phyloP scores from a whole-genome alignment of 2,329 filamentous ascomycete genomes.

The Bipolaris gigantea region DNA sequence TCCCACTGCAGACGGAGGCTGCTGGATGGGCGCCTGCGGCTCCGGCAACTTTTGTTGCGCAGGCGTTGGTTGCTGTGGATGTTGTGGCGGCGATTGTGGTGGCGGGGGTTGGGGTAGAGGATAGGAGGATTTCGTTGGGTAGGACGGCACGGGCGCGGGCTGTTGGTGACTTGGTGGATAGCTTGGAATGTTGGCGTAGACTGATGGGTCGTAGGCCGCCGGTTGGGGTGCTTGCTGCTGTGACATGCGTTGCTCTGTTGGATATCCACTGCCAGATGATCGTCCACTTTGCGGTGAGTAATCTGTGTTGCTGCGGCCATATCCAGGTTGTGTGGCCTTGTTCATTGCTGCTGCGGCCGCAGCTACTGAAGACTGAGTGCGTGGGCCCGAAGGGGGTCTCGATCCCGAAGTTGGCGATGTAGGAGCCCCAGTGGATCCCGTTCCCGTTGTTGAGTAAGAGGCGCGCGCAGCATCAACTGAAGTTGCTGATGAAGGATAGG shows the following conservation, averaged over 20 bases:
- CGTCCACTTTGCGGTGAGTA: slow-evolving; percentile 40
- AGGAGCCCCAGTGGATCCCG: slow-evolving; percentile 43
- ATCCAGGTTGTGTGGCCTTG: slow-evolving; percentile 47
- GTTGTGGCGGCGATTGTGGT: slow-evolving; percentile 56
- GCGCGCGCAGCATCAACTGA: slow-evolving; percentile 53
- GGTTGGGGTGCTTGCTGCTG: slow-evolving; percentile 52
- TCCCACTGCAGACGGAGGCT: slow-evolving; percentile 36
- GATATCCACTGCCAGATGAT: slow-evolving; percentile 40
- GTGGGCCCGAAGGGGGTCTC: slow-evolving; percentile 51
- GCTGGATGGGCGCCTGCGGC: slow-evolving; percentile 35
- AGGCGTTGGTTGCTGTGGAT: slow-evolving; percentile 48
- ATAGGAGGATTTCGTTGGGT: slow-evolving; percentile 43
- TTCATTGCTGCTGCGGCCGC: slow-evolving; percentile 54
- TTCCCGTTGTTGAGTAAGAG: slow-evolving; percentile 46
- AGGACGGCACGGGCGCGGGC: slow-evolving; percentile 31
- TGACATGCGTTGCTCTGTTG: slow-evolving; percentile 46
- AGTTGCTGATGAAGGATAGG: slow-evolving; percentile 46
- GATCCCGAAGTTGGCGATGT: slow-evolving; percentile 52
- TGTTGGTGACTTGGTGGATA: slow-evolving; percentile 42
- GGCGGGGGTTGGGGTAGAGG: slow-evolving; percentile 48
- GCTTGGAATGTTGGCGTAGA: slow-evolving; percentile 62
- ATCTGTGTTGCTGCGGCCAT: slow-evolving; percentile 51
- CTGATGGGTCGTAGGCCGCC: slow-evolving; percentile 74
- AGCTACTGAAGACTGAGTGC: slow-evolving; percentile 52
- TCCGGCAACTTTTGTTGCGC: slow-evolving; percentile 42